Conservation (phyloP, 1,139 yeast genomes). For the Nakaseomyces delphensis region DNA sequence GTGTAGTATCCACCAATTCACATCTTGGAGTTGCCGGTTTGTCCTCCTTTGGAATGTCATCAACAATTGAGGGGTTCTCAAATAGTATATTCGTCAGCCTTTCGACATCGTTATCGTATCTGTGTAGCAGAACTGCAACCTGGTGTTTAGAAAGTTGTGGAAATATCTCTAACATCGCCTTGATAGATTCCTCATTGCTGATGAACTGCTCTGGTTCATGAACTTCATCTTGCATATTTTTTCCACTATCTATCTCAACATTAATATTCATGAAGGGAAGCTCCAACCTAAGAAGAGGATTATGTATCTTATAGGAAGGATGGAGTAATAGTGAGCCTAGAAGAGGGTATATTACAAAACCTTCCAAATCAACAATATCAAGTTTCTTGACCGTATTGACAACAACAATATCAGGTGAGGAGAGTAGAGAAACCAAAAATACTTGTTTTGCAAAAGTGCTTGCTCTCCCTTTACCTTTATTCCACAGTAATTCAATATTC, state of each 20-base stretch:
- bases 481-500: conserved; percentile 46
- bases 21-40: conserved; percentile 5
- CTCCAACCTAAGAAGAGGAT: conserved; percentile 26
- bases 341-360: conserved; percentile 44
- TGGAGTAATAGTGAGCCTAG: conserved; percentile 44
- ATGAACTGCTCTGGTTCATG: neutral
- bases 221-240: conserved; percentile 6
- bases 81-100: conserved; percentile 49
- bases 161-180: conserved; percentile 46
- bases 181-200: conserved; percentile 34
- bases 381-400: conserved; percentile 39
- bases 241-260: neutral
- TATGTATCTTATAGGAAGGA: conserved; percentile 31
- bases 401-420: conserved; percentile 41
- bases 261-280: conserved; percentile 24
- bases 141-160: conserved; percentile 44
- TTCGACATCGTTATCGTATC: conserved; percentile 48
- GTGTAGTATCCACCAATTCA: neutral
- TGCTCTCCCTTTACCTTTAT: conserved; percentile 47
- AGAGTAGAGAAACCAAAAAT: conserved; percentile 44
- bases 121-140: conserved; percentile 40
- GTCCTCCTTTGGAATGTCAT: conserved; percentile 14
- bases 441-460: conserved; percentile 40
- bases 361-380: conserved; percentile 37
- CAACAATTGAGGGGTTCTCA: conserved; percentile 37